Evolutionary conservation across 225 moss, liverwort and hornwort genomes (phyloP).

Genomic region (Sphagnum contortum): DNA sequence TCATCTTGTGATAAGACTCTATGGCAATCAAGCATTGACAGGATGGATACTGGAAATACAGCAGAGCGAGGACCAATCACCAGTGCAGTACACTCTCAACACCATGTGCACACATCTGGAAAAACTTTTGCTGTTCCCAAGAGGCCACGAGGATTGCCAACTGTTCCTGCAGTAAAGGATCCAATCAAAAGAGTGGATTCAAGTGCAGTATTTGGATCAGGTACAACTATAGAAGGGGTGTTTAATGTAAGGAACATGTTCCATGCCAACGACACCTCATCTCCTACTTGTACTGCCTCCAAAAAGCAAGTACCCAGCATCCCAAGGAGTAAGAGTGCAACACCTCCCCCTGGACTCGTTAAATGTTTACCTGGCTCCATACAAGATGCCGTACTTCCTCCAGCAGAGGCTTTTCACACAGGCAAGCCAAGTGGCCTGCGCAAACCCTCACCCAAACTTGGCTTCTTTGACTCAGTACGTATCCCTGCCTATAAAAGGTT

Average conservation of each 20-base stretch:
- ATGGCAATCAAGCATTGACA: too few relatives aligned
- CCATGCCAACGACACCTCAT: constrained; percentile 20
- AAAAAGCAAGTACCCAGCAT: constrained; percentile 19
- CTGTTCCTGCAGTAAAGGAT: constrained; percentile 28
- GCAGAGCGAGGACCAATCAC: constrained; percentile 32
- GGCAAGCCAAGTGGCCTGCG: constrained; percentile 46
- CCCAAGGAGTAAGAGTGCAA: constrained; percentile 40
- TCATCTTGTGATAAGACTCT: too few relatives aligned
- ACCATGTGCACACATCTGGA: constrained; percentile 15
- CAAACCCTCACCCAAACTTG: constrained; percentile 46
- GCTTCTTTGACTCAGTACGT: constrained; percentile 59
- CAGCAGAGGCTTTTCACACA: constrained; percentile 9
- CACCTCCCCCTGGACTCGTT: constrained; percentile 18
- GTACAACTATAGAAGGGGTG: constrained; percentile 16
- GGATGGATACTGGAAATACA: constrained; percentile 1
- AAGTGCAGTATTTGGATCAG: constrained; percentile 6
- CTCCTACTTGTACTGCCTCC: constrained; percentile 7
- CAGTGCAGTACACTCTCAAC: constrained; percentile 10
- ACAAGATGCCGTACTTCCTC: constrained; percentile 6
- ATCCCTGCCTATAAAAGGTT: neutral
- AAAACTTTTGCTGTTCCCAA: constrained; percentile 13
- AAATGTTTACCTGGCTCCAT: constrained; percentile 9
- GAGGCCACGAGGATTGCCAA: constrained; percentile 17
- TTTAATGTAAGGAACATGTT: constrained; percentile 37
- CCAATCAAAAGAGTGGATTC: constrained; percentile 16